Base-by-base conservation (phyloP, 257 asterid species). In the Scutellaria barbata region DNA sequence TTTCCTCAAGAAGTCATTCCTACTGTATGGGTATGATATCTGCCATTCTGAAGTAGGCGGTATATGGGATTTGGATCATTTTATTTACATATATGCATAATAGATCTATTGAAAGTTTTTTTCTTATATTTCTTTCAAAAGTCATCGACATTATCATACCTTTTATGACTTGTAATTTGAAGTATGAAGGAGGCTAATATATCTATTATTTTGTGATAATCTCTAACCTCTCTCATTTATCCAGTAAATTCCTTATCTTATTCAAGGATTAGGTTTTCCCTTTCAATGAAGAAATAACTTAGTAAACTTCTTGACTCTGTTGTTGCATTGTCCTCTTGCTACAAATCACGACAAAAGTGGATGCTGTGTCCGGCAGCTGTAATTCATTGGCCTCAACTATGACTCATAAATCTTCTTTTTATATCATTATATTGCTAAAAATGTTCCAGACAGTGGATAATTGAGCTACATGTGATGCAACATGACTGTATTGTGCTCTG, bases 401-500 rank as follows among this genome's bases (percentile, higher is more conserved):
- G 72, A 74, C 61, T 5, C 6, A 16, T 39, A 3, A 54, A 57
- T 48, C 45, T 43, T 59, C 48, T 18, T 43, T 53, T 33, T 4
- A 5, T 62, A 48, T 71, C 18, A 25, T 72, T 51, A 72, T 51
- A 51, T 56, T 66, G 66, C 41, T 55, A 25, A 40, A 20, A 61
- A 73, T 58, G 55, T 58, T 66, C 63, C 48, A 58, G 43, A 12
- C 12, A 11, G 54, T 63, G 40, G 11, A 10, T 18, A 40, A 57
- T 22, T 70, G 40, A 10, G 55, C 63, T 16, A 53, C 13, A 14
- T 53, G 39, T 74, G 60, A n/a, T 39, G 65, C 16, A 68, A 4
- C 71, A 58, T 57, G 45, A 41, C 61, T 73, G 45, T 56, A 63
- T 70, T 60, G n/a, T 66, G 48, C 66, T 58, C 47, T 72, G 8